These are phyloP conservation scores for Rhynchospora tenuis DNA, from an alignment of 176 grass and related monocot genomes.

Conservation along the genomic window DNA sequence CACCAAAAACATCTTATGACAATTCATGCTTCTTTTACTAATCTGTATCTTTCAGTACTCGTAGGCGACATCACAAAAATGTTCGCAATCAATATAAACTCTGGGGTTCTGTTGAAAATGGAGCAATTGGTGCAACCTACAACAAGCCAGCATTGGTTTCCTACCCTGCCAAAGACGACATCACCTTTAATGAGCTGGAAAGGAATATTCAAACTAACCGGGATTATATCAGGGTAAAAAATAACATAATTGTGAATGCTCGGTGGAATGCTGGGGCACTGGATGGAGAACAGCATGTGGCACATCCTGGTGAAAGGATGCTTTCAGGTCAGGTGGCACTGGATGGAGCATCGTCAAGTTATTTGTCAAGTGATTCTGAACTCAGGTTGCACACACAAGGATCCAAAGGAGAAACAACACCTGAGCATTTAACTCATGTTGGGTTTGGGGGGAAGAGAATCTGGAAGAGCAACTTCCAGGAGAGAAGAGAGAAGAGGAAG, in stretches of 20 bases:
- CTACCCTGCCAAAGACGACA: neutral
- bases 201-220: neutral
- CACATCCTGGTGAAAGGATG: neutral
- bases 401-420: neutral
- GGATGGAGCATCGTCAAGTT: constrained; percentile 9
- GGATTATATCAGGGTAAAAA: neutral
- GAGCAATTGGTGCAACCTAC: neutral
- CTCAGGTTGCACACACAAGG: neutral
- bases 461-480: too few relatives aligned
- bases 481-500: neutral
- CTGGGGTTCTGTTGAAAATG: constrained; percentile 2
- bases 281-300: neutral
- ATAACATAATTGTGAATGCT: neutral
- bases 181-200: neutral
- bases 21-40: too few relatives aligned
- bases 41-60: neutral
- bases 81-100: constrained; percentile 4
- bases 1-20: too few relatives aligned
- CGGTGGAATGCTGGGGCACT: neutral
- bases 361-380: neutral
- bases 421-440: neutral
- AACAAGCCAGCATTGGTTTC: neutral
- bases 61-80: neutral
- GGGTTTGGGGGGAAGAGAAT: neutral
- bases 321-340: neutral